Evolutionary conservation across 2,329 filamentous ascomycete species (phyloP), one percentile per base, ranked within the genome.

Genomic region (Alternaria sp.): DNA sequence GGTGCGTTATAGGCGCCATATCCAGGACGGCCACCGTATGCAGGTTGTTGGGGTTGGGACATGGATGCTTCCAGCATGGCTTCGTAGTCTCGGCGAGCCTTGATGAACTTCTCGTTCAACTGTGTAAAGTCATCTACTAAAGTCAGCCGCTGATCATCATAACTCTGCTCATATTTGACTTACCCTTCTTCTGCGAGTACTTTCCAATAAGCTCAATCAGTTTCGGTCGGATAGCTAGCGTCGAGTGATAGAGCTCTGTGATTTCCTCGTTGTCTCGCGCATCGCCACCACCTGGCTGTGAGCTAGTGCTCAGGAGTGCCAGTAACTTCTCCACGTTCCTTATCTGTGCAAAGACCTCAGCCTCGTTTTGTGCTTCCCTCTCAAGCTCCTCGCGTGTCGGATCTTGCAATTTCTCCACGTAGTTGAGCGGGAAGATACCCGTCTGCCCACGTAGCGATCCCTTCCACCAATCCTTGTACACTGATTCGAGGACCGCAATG

Each of bases 391-490:
- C 94, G 18, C 90, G 89, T 0, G 95, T 98, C 5, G 95, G 95
- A 74, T 99, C 95, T 56, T 94, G 89, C 65, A 99, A 84, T 80
- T 99, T 99, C 82, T 99, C 95, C 16, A 99, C 95, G 75, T 99
- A 99, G 81, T 99, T 99, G 66, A 99, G 86, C 7, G 95, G 95
- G 80, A 99, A 99, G 66, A 99, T 99, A 70, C 95, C 95, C 7
- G 93, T 97, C 79, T 97, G 93, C 20, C 95, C 95, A 75, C 94
- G 89, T 60, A 99, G 83, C 42, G 94, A 96, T 1, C 95, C 95
- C 71, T 96, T 94, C 95, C 95, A 99, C 95, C 95, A 99, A 79
- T 99, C 95, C 80, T 98, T 99, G 82, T 96, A 99, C 2, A 98
- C 95, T 1, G 94, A 97, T 80, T 98, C 95, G 41, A 99, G 85